phyloP scores from a whole-genome alignment of 2,329 filamentous ascomycete species.

The Septoria linicola region DNA sequence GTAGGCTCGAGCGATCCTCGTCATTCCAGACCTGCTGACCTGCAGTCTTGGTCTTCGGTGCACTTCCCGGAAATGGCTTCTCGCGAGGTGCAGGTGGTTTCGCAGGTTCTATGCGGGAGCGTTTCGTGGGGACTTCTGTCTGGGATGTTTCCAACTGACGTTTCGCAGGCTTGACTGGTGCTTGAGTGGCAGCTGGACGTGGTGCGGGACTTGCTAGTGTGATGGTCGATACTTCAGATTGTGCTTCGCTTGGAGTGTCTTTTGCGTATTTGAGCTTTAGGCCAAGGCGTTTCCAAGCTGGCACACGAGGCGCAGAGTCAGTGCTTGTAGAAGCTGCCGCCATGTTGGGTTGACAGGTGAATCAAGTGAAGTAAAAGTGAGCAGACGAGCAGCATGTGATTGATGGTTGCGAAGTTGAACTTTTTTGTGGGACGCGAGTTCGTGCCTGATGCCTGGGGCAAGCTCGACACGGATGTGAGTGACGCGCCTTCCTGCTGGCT shows the following conservation, averaged over 20 bases:
- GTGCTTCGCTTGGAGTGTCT: slow-evolving; percentile 28
- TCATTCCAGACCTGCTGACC: slow-evolving; percentile 8
- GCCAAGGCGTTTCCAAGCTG: slow-evolving; percentile 61
- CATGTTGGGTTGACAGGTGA: slow-evolving; percentile 1
- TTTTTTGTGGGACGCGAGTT: slow-evolving; percentile 1
- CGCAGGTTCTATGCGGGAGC: slow-evolving; percentile 9
- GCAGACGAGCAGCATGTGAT: background rate
- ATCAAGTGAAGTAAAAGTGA: background rate
- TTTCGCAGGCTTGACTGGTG: slow-evolving; percentile 6
- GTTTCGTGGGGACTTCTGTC: slow-evolving; percentile 17
- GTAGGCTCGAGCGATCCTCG: slow-evolving; percentile 13
- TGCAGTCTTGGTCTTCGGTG: slow-evolving; percentile 4
- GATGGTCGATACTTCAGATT: slow-evolving; percentile 7
- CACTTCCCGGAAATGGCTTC: slow-evolving; percentile 11
- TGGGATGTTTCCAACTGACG: slow-evolving; percentile 4
- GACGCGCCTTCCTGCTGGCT: background rate
- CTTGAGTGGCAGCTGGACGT: background rate
- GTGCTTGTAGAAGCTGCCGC: slow-evolving; percentile 1
- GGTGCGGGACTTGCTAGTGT: background rate
- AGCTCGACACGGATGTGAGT: slow-evolving; percentile 7
- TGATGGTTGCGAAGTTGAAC: background rate
- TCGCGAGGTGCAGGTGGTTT: background rate
- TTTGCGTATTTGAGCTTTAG: slow-evolving; percentile 59
- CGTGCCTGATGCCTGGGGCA: slow-evolving; percentile 3
- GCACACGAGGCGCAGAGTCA: slow-evolving; percentile 39